Conservation (phyloP, 1,284 basidiomycete genomes). For the Agaricales sp. region DNA sequence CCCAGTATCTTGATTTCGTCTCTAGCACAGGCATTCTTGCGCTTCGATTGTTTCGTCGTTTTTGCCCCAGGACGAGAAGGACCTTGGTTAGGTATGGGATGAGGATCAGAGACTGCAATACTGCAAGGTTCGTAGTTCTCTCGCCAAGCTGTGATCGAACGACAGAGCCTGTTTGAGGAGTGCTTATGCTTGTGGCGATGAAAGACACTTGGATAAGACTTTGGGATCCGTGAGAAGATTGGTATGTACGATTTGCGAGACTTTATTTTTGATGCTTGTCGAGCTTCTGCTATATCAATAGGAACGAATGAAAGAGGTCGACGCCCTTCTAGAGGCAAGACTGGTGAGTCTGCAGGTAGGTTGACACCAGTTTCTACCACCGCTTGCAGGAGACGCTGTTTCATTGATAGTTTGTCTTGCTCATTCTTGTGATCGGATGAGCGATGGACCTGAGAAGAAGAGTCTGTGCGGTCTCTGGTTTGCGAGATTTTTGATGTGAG, state of each 20-base stretch:
- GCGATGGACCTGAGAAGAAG: not conserved
- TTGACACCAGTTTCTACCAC: not conserved
- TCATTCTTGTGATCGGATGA: not conserved
- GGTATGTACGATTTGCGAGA: not conserved
- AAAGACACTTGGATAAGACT: not conserved
- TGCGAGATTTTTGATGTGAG: no score
- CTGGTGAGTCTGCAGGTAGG: not conserved
- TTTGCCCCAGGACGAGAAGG: no score
- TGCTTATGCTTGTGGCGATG: not conserved
- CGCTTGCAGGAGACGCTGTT: not conserved
- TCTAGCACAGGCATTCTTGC: not conserved
- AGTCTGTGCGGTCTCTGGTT: no score
- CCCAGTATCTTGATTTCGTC: not conserved
- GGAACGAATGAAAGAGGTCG: not conserved
- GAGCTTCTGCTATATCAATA: not conserved
- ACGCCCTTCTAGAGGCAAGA: not conserved
- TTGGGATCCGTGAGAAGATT: not conserved
- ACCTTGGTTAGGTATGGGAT: not conserved
- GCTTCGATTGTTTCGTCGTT: not conserved
- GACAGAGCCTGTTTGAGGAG: not conserved
- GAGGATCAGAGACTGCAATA: not conserved
- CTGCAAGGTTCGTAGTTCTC: no score
- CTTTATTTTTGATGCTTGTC: not conserved
- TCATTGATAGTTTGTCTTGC: not conserved
- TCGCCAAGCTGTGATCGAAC: not conserved